Evolutionary conservation across 148 eudicot genomes (phyloP).

Genomic region (Salicornia ramosissima): DNA sequence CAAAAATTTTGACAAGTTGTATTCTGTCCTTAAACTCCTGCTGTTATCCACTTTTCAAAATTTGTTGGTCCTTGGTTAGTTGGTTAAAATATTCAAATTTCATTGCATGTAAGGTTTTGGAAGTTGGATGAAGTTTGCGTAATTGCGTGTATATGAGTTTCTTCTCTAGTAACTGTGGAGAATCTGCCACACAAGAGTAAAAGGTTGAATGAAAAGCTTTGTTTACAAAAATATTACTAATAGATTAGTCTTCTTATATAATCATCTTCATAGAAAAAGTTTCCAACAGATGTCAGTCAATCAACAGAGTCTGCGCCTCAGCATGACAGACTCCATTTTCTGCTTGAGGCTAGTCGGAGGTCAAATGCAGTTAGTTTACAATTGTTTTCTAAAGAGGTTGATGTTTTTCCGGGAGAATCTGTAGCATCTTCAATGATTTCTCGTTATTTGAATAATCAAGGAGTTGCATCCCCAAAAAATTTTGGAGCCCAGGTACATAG

Average conservation of each 20-base stretch:
- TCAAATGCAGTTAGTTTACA: conserved; percentile 80
- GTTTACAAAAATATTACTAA: neutral
- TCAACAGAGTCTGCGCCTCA: conserved; percentile 55
- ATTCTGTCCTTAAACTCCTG: neutral
- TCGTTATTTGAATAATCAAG: conserved; percentile 62
- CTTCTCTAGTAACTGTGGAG: neutral
- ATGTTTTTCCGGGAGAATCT: conserved; percentile 76
- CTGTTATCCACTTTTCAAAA: neutral
- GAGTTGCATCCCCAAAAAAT: conserved; percentile 25
- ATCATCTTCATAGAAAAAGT: conserved; percentile 18
- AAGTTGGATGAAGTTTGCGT: neutral
- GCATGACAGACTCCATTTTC: conserved; percentile 60
- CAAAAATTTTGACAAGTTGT: no score
- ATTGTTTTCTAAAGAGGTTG: conserved; percentile 71
- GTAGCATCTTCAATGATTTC: conserved; percentile 83
- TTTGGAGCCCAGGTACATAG: conserved; percentile 38
- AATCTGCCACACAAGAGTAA: neutral
- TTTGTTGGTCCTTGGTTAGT: no score
- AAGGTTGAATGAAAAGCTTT: neutral
- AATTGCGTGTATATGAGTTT: neutral
- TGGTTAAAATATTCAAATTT: neutral
- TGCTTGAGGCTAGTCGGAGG: conserved; percentile 77
- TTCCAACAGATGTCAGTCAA: conserved; percentile 37
- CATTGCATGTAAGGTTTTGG: neutral
- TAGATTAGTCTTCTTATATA: neutral